Percentiles rank a stretch among this genome's conserved stretches.
phyloP scores from a whole-genome alignment of 208 protist species.

The Entamoeba invadens region DNA sequence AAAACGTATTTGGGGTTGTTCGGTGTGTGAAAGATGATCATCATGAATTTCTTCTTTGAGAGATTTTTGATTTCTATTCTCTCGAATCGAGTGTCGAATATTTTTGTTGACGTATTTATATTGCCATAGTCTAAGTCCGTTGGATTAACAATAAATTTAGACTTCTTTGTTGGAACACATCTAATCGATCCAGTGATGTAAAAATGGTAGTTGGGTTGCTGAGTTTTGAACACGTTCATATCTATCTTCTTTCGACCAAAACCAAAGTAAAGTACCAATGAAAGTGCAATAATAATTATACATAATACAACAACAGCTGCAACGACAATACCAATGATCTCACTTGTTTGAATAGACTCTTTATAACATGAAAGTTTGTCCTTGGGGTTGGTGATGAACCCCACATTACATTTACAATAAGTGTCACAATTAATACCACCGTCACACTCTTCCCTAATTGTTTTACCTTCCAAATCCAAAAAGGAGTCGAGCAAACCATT shows the following conservation, averaged over 20 bases:
- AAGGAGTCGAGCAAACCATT: background rate
- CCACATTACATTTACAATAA: background rate
- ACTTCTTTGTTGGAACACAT: background rate
- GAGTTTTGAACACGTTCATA: background rate
- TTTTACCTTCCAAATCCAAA: background rate
- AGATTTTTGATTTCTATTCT: background rate
- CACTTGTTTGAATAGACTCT: background rate
- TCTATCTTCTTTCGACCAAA: background rate
- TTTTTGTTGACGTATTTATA: background rate
- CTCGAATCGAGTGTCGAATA: background rate
- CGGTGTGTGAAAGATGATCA: background rate
- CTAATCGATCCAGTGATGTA: background rate
- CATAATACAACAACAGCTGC: background rate
- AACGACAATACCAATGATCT: background rate
- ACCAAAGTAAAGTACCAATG: background rate
- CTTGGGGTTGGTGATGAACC: background rate
- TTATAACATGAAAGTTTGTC: background rate
- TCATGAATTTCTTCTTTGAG: background rate
- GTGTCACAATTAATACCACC: background rate
- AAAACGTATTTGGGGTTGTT: background rate
- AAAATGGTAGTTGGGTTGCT: background rate
- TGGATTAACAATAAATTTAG: background rate
- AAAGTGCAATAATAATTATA: background rate
- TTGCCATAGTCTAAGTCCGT: background rate
- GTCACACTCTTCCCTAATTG: background rate